Conservation (phyloP, 176 grass and related monocot species). For the Oryza punctata region DNA sequence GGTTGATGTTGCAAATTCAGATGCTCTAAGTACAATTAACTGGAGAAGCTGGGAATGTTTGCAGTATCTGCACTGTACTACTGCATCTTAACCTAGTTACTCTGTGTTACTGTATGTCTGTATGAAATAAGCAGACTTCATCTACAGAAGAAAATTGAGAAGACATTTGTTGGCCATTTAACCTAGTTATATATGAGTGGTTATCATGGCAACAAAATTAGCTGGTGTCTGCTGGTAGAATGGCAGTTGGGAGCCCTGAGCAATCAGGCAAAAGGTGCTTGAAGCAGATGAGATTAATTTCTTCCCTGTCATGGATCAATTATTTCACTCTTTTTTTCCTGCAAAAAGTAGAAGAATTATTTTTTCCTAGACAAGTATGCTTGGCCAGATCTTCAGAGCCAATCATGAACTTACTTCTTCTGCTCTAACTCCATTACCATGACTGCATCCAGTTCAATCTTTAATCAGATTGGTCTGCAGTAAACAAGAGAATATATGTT, state of each 20-base stretch:
- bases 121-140: not conserved
- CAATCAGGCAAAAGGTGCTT: not conserved
- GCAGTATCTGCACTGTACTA: not conserved
- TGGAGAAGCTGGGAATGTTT: not conserved
- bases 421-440: not conserved
- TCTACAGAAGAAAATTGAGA: not conserved
- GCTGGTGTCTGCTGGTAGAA: constrained; percentile 6
- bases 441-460: not conserved
- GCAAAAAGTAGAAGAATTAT: not conserved
- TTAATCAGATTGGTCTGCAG: not conserved
- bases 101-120: not conserved
- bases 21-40: not conserved
- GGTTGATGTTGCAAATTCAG: not conserved
- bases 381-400: not conserved
- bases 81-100: not conserved
- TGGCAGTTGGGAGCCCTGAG: constrained; percentile 3
- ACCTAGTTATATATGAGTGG: not conserved
- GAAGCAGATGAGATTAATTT: constrained; percentile 4
- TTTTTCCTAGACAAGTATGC: not conserved
- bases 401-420: not conserved
- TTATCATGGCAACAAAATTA: not conserved
- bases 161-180: not conserved
- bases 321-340: constrained; percentile 5
- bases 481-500: not conserved
- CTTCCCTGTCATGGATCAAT: constrained; percentile 27